Conservation (phyloP, 805 yeast genomes). For the Candida coleopterorum region DNA sequence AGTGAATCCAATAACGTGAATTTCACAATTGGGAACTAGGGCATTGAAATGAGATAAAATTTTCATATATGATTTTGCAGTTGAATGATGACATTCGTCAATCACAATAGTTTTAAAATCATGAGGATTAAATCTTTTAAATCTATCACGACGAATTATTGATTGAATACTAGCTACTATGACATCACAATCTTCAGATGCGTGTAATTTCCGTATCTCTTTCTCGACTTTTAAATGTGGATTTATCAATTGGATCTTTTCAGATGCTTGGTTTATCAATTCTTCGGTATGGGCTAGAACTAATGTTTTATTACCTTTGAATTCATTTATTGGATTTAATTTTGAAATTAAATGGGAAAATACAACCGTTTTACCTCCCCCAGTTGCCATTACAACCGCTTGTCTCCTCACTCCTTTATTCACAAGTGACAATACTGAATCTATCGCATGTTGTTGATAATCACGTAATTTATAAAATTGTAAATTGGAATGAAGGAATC, state of each 20-base stretch:
- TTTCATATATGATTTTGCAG: constrained; percentile 59
- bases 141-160: constrained; percentile 41
- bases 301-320: constrained; percentile 38
- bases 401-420: constrained; percentile 46
- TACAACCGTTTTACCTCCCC: constrained; percentile 90
- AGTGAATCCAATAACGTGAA: constrained; percentile 75
- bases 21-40: constrained; percentile 29
- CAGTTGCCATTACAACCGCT: constrained; percentile 87
- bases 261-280: constrained; percentile 64
- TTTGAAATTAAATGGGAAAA: constrained; percentile 54
- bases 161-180: constrained; percentile 77
- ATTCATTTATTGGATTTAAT: constrained; percentile 26
- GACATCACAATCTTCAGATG: constrained; percentile 50
- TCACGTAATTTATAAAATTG: constrained; percentile 18
- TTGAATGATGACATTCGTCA: constrained; percentile 93
- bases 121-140: constrained; percentile 49
- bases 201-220: constrained; percentile 60
- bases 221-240: constrained; percentile 54
- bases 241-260: constrained; percentile 39
- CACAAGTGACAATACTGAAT: constrained; percentile 47
- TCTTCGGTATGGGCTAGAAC: constrained; percentile 82
- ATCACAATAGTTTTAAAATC: constrained; percentile 71
- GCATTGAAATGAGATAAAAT: constrained; percentile 60
- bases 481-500: neutral
- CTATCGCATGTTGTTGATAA: constrained; percentile 72